Base-by-base conservation (phyloP, 495 filamentous ascomycete species). In the Cercophora newfieldiana region DNA sequence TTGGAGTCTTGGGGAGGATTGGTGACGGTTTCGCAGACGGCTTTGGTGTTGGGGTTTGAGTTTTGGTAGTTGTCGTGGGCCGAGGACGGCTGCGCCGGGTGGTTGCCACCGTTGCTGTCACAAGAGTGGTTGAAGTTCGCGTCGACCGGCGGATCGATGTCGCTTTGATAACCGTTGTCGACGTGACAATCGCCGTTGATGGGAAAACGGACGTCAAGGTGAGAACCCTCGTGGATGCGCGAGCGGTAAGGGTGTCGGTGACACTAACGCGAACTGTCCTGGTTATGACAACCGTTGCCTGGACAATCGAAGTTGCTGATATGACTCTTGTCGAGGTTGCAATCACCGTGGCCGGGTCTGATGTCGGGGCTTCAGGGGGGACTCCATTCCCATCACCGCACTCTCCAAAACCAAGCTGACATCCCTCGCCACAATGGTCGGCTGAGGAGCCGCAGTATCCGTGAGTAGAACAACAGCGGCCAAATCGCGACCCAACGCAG, bases 391-490 rank as follows among this genome's bases (percentile, higher is more conserved):
- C 50, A 19, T 53, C 50, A 26, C 50, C 50, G 50, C 50, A 53
- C 2, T 53, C 50, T 14, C 50, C 50, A 14, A 53, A 19, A 14
- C 50, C 50, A 14, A 6, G 16, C n/a, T 53, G 50, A 14, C 50
- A 53, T 53, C 50, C 50, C 10, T 53, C 50, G 50, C 50, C 14
- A 62, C 70, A 80, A 51, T 76, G 69, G 72, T 80, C 68, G 61
- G 65, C 62, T n/a, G 71, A 76, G 64, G 66, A 66, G 50, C 74
- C 70, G 47, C 74, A 77, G 31, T 47, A 73, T 26, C 72, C 66
- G 68, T 75, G 72, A 70, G 56, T 59, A 62, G 75, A 77, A 58
- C 76, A 79, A 53, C 76, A 79, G 48, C 63, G 71, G 44, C 76
- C 76, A 61, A 65, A 79, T 16, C 24, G 49, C 8, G 75, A 77